Base-by-base conservation (phyloP, 306 rosid genomes). In the Castanea mollissima region DNA sequence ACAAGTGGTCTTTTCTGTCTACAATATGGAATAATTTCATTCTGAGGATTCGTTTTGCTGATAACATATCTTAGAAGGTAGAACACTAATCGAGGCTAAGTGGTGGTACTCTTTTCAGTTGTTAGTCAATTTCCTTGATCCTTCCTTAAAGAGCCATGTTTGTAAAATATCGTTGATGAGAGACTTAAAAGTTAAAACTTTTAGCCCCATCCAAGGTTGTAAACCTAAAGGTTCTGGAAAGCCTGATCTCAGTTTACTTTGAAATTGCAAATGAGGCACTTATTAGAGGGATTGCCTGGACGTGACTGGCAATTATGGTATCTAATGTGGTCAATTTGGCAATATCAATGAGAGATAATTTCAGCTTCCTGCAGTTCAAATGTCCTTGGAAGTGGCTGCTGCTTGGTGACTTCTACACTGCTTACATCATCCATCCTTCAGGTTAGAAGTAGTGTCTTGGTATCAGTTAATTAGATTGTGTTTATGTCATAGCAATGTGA, bases 131-230 rank as follows among this genome's bases (percentile, higher is more conserved):
- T 25, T 54, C n/a, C 20, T 74, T 23, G 60, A n/a, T 19, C 68
- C 7, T 74, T 74, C 58, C 64, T 59, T 81, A 12, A 75, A 78
- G 44, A 57, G 69, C 21, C 18, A 2, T 29, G 44, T n/a, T 59
- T 73, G 31, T 69, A 58, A 67, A 64, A 63, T 20, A 14, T 14
- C 55, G 54, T 69, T 76, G 35, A 32, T 44, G 68, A 73, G 55
- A 56, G 46, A 38, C 46, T 38, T 38, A 38, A 7, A 38, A 38
- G 19, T 5, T 18, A 23, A 46, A 56, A 20, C 41, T 73, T 64
- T 35, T 52, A 41, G 69, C 32, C 71, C 58, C 64, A 44, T 71
- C 23, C 6, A 46, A 46, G 25, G 69, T 2, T 54, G 41, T 21
- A 4, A 54, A 9, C 38, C 15, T 25, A 15, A 15, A 16, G 76